Evolutionary conservation across 208 protist genomes (phyloP).

Genomic region (Leishmania tarentolae): DNA sequence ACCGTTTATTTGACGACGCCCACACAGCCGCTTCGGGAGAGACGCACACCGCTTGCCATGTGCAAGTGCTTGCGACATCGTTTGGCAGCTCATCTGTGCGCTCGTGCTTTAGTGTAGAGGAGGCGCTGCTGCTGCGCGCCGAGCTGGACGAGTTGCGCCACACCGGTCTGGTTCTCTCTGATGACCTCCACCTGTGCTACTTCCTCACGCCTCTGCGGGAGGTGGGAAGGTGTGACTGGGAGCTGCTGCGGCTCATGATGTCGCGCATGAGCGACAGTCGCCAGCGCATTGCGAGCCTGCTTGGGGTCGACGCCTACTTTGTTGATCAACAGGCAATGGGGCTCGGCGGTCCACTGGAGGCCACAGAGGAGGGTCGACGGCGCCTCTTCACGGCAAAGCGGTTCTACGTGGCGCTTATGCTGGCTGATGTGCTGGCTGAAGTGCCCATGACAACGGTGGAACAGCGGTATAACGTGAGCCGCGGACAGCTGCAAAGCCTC

Average conservation of each 20-base stretch:
- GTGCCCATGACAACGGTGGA: constrained; percentile 73
- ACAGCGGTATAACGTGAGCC: constrained; percentile 71
- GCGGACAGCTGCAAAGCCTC: constrained; percentile 82
- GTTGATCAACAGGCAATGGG: constrained; percentile 78
- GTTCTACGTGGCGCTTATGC: constrained; percentile 91
- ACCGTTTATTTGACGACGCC: too few relatives aligned
- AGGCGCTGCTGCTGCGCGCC: constrained; percentile 67
- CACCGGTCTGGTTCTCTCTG: constrained; percentile 77
- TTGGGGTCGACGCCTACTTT: constrained; percentile 78
- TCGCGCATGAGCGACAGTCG: constrained; percentile 64
- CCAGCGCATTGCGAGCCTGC: constrained; percentile 76
- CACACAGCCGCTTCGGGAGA: background rate
- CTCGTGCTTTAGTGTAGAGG: constrained; percentile 83
- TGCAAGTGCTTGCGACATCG: constrained; percentile 45
- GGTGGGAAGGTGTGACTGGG: constrained; percentile 78
- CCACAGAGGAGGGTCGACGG: constrained; percentile 36
- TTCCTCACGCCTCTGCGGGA: constrained; percentile 87
- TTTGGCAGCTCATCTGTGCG: constrained; percentile 78
- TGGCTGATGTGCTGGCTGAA: constrained; percentile 85
- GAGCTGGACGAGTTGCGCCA: constrained; percentile 74
- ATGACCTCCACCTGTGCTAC: constrained; percentile 93
- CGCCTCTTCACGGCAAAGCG: constrained; percentile 76
- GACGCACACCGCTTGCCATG: background rate
- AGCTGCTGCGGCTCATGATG: constrained; percentile 61
- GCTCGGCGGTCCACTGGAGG: constrained; percentile 31